A percentile compares a stretch with the other conserved stretches of the same genome.
Evolutionary conservation across 2,329 filamentous ascomycete species (phyloP).

Genomic region (Penicillium sp.): DNA sequence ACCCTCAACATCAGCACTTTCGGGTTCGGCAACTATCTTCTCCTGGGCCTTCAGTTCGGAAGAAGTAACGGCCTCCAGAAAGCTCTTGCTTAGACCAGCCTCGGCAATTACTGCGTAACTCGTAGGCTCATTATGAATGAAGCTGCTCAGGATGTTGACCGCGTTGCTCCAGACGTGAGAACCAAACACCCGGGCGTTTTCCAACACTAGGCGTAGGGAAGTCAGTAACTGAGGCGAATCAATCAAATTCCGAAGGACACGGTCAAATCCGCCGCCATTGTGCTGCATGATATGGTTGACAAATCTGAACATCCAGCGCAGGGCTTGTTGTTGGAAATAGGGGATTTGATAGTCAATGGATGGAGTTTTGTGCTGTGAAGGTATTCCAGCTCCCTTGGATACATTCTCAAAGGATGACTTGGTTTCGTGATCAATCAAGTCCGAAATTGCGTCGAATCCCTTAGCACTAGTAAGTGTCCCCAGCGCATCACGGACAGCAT

Average conservation of each 20-base stretch:
- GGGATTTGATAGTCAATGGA: constrained; percentile 88
- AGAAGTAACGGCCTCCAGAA: too few relatives aligned
- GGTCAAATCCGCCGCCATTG: constrained; percentile 74
- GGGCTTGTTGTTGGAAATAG: constrained; percentile 82
- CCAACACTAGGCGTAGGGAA: constrained; percentile 71
- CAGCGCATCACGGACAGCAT: constrained; percentile 75
- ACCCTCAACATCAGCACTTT: too few relatives aligned
- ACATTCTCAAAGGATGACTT: constrained; percentile 58
- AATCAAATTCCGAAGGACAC: constrained; percentile 81
- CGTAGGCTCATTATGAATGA: constrained; percentile 97
- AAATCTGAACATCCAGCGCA: constrained; percentile 91
- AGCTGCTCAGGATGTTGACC: constrained; percentile 82
- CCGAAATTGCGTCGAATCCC: constrained; percentile 83
- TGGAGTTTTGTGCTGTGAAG: constrained; percentile 62
- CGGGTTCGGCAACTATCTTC: too few relatives aligned
- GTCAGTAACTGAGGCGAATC: constrained; percentile 78
- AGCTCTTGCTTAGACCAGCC: constrained; percentile 76
- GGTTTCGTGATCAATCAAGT: constrained; percentile 72
- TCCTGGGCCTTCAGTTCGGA: constrained; percentile 48
- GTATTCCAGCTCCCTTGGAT: constrained; percentile 63
- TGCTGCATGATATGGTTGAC: constrained; percentile 89
- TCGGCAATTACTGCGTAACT: constrained; percentile 94
- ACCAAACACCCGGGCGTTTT: constrained; percentile 69
- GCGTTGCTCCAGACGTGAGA: constrained; percentile 94
- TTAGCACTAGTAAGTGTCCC: constrained; percentile 70